These are phyloP conservation scores for Pachysolen tannophilus DNA, from an alignment of 805 yeast species.

Conservation along the genomic window DNA sequence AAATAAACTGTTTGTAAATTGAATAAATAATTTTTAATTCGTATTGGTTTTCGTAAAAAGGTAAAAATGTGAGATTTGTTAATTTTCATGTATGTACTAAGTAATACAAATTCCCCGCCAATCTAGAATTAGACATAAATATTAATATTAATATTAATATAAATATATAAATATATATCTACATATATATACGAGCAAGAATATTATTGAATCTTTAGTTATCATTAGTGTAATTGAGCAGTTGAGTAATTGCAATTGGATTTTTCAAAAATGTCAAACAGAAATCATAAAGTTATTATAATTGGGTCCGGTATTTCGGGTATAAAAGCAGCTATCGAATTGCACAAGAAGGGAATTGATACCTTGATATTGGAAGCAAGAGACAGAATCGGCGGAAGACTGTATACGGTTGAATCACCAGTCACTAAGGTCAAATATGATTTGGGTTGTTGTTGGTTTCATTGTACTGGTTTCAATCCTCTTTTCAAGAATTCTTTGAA, in stretches of 20 bases:
- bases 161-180: not conserved
- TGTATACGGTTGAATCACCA: conserved; percentile 21
- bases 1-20: not conserved
- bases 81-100: no score
- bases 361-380: conserved; percentile 41
- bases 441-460: conserved; percentile 50
- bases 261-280: no score
- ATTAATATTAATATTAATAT: not conserved
- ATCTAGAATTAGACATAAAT: no score
- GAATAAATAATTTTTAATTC: not conserved
- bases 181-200: no score
- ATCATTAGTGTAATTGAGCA: no score
- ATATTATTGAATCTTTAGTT: no score
- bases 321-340: conserved; percentile 37
- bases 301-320: conserved; percentile 55
- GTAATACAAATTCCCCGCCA: no score
- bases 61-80: no score
- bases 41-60: no score
- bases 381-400: conserved; percentile 38
- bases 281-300: conserved; percentile 30
- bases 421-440: conserved; percentile 26
- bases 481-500: conserved; percentile 24
- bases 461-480: conserved; percentile 35
- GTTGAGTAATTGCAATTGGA: no score
- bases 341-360: conserved; percentile 27